Conservation (phyloP, 306 rosid species). For the Mimosa pudica region DNA sequence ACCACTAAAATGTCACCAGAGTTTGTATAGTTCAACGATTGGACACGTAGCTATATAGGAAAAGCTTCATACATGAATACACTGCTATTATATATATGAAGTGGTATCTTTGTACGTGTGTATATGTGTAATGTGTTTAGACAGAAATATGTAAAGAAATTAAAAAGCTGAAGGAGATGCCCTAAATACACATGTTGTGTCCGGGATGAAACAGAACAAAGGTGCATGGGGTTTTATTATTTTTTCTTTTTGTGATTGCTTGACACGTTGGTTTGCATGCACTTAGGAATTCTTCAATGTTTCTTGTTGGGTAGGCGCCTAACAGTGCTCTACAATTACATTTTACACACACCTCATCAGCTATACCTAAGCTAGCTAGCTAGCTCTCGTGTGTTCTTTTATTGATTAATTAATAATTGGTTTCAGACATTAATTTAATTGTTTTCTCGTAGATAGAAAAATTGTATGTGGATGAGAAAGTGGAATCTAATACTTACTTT, state of each 20-base stretch:
- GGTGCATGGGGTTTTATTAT: constrained; percentile 4
- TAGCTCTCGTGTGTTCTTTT: no score
- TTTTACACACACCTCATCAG: not conserved
- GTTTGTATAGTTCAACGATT: not conserved
- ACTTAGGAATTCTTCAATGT: constrained; percentile 47
- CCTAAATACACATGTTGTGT: constrained; percentile 25
- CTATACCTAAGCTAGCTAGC: not conserved
- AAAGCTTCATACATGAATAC: not conserved
- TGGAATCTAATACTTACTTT: not conserved
- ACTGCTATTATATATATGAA: not conserved
- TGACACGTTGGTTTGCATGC: constrained; percentile 16
- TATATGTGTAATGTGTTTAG: not conserved
- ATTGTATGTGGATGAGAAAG: not conserved
- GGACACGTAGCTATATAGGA: not conserved
- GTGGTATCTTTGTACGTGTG: not conserved
- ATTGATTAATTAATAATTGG: not conserved
- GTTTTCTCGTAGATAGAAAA: no score
- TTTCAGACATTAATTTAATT: not conserved
- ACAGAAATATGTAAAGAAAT: not conserved
- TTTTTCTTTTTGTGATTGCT: not conserved
- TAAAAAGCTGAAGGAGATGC: not conserved
- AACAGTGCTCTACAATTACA: constrained; percentile 24
- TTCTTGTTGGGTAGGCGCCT: constrained; percentile 48
- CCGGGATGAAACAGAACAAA: constrained; percentile 33
- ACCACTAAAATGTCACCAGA: not conserved